Evolutionary conservation across 208 protist genomes (phyloP).

Genomic region (Trypanosoma brucei): DNA sequence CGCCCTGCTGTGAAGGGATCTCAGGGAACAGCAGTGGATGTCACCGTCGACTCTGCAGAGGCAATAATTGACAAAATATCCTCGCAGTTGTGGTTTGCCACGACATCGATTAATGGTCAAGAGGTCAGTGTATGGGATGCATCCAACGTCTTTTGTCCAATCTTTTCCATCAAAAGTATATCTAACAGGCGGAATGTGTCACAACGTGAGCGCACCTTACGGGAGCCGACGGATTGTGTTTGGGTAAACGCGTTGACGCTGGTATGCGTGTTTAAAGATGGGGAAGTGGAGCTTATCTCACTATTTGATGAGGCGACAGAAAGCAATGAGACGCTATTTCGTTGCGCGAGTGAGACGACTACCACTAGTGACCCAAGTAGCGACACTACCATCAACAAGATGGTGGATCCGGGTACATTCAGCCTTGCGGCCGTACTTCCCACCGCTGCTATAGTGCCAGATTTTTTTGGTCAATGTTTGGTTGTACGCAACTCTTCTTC

Average conservation of each 20-base stretch:
- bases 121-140: conserved; percentile 81
- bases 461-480: conserved; percentile 59
- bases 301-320: conserved; percentile 33
- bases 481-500: conserved; percentile 51
- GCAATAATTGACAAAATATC: conserved; percentile 33
- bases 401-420: conserved; percentile 30
- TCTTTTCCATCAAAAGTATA: conserved; percentile 38
- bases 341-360: conserved; percentile 1
- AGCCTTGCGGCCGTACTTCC: conserved; percentile 62
- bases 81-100: conserved; percentile 81
- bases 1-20: conserved; percentile 21
- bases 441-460: conserved; percentile 45
- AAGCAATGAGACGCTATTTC: conserved; percentile 13
- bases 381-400: conserved; percentile 13
- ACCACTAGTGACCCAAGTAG: conserved; percentile 9
- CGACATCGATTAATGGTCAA: conserved; percentile 45
- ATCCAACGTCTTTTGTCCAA: conserved; percentile 53
- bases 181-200: neutral
- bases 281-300: conserved; percentile 58
- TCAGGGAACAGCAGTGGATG: too few relatives aligned
- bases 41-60: conserved; percentile 3
- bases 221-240: conserved; percentile 52
- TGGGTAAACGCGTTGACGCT: conserved; percentile 81
- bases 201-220: conserved; percentile 18
- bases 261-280: conserved; percentile 57